Evolutionary conservation across 176 grass and related monocot genomes (phyloP).

Genomic region (Aechmea fasciata): DNA sequence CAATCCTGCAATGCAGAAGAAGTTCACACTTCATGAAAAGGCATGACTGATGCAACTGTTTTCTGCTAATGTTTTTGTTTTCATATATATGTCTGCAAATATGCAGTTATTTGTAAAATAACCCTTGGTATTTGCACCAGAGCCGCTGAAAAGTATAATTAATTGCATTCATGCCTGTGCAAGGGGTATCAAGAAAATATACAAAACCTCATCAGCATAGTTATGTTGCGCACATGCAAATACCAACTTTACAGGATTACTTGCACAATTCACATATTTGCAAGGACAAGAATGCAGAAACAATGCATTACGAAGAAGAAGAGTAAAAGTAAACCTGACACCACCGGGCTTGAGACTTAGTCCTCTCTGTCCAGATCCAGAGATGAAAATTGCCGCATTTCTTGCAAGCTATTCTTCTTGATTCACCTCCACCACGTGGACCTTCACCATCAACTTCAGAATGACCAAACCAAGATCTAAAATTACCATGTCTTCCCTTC

Average conservation of each 20-base stretch:
- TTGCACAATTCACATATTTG: background rate
- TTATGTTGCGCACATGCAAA: too few species aligned
- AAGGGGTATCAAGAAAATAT: too few species aligned
- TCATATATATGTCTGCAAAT: too few species aligned
- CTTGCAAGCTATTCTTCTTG: constrained; percentile 94
- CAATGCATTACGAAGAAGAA: background rate
- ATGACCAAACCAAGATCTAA: constrained; percentile 59
- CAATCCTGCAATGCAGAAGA: constrained; percentile 54
- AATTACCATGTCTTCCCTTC: constrained; percentile 69
- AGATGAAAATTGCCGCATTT: constrained; percentile 76
- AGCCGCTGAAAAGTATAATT: too few species aligned
- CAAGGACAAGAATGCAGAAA: constrained; percentile 9
- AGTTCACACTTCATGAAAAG: background rate
- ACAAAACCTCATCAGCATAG: background rate
- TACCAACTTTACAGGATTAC: too few species aligned
- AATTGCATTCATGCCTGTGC: too few species aligned
- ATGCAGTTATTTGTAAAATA: too few species aligned
- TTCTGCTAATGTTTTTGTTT: background rate
- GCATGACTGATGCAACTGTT: background rate
- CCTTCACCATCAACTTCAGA: constrained; percentile 76
- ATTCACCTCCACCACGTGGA: constrained; percentile 34
- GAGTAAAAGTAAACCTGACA: constrained; percentile 59
- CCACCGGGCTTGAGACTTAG: constrained; percentile 91
- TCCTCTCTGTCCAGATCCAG: constrained; percentile 78
- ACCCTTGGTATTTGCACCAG: too few species aligned